Base-by-base conservation (phyloP, 2,329 filamentous ascomycete genomes). In the Colletotrichum sp. region DNA sequence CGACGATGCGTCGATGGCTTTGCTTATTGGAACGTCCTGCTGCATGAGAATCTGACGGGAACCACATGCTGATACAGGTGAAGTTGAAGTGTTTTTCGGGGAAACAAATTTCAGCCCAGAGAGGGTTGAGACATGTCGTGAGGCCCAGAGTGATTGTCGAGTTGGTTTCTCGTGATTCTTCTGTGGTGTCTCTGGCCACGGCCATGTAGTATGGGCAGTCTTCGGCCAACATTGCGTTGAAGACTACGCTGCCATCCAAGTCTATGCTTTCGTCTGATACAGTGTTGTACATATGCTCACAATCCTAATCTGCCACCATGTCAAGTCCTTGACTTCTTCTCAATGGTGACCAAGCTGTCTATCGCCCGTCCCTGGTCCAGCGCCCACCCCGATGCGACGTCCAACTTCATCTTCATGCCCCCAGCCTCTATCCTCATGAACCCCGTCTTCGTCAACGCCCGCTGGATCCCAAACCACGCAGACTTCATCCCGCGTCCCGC, bases 351-450 rank as follows among this genome's bases (percentile, higher is more conserved):
- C 52, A 93, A 80, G 77, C 89, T 87, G 82, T 93, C 92, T 69
- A 93, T 81, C 5, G 90, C 90, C 71, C 85, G 86, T 59, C 92
- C 92, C 6, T 89, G 86, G 55, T 93, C 92, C 65, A 92, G 85
- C 26, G 89, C 89, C 85, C 90, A 92, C 1, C 90, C 91, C 52
- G 87, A 87, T 4, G 85, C 86, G 18, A 92, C 85, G 78, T 93
- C 92, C 26, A 93, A 81, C 84, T 92, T 93, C 81, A 90, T 92
- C 68, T 83, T 82, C 39, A 84, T 81, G 21, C 85, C 87, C 13
- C 88, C 84, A 16, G 92, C 83, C 67, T 81, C 82, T 66, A 93
- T 84, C 72, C 86, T 85, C 52, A 88, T 85, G 76, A 91, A 92
- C 0, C 91, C 92, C 72, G 90, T 90, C 70, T 90, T 87, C 18